Conservation (phyloP, 352 stramenopile genomes). For the Pythium phragmiticola region DNA sequence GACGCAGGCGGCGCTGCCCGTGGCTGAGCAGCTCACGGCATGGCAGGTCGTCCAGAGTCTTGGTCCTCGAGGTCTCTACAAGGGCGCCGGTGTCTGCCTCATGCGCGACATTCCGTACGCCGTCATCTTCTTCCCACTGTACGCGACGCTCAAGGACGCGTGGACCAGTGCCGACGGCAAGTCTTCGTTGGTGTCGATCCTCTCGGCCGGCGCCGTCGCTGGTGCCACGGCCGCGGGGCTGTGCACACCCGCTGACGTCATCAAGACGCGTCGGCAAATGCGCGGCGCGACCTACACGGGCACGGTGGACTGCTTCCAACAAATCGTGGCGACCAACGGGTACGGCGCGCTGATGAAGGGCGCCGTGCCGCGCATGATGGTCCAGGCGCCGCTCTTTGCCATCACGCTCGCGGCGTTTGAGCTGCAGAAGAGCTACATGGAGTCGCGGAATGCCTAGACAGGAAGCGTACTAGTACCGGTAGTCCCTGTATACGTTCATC, state of each 20-base stretch:
- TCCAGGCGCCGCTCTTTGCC: constrained; percentile 82
- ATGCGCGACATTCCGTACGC: constrained; percentile 93
- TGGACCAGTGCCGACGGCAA: constrained; percentile 52
- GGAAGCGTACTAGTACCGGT: too few relatives aligned
- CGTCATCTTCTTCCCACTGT: constrained; percentile 91
- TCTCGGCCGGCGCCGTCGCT: constrained; percentile 60
- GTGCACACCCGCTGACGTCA: constrained; percentile 76
- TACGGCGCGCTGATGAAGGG: constrained; percentile 86
- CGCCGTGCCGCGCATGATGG: constrained; percentile 81
- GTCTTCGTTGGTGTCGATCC: constrained; percentile 54
- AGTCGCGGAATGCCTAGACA: constrained; percentile 29
- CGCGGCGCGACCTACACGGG: constrained; percentile 76
- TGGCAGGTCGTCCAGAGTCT: constrained; percentile 65
- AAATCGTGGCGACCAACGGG: constrained; percentile 76
- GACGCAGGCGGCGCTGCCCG: constrained; percentile 73
- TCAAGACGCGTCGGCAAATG: constrained; percentile 89
- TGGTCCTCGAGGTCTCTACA: constrained; percentile 84
- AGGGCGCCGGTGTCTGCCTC: constrained; percentile 81
- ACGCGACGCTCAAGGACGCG: constrained; percentile 65
- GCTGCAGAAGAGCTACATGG: constrained; percentile 89
- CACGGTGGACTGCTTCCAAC: constrained; percentile 80
- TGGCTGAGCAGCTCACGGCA: constrained; percentile 55
- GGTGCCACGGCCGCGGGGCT: constrained; percentile 62
- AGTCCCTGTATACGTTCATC: neutral
- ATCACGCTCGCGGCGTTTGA: constrained; percentile 87